Evolutionary conservation across 768 basidiomycete genomes (phyloP).

Genomic region (Calocera viscosa): DNA sequence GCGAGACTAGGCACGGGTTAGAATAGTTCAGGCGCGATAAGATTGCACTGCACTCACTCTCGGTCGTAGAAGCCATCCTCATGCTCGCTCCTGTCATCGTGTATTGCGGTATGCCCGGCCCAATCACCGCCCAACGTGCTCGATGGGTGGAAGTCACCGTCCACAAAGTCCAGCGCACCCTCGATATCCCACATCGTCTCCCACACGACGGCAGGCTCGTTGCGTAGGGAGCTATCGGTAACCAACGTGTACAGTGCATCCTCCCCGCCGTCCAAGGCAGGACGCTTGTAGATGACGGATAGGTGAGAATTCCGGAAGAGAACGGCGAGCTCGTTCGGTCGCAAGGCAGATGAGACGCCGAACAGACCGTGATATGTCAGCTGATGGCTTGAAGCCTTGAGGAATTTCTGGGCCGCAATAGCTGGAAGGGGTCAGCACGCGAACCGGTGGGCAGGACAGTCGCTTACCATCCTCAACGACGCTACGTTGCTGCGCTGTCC

Average conservation of each 20-base stretch:
- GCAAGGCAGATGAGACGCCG: constrained; percentile 44
- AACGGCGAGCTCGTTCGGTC: constrained; percentile 55
- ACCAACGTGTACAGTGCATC: constrained; percentile 64
- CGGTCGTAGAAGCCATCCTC: background rate
- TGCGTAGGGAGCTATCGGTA: constrained; percentile 69
- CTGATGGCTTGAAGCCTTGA: constrained; percentile 64
- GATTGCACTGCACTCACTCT: background rate
- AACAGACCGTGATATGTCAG: constrained; percentile 75
- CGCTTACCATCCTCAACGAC: constrained; percentile 61
- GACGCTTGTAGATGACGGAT: constrained; percentile 64
- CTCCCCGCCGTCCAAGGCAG: constrained; percentile 22
- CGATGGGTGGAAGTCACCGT: constrained; percentile 50
- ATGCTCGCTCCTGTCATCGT: constrained; percentile 26
- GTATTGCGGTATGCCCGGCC: constrained; percentile 52
- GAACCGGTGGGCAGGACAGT: background rate
- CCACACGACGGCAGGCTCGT: constrained; percentile 76
- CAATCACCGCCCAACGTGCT: constrained; percentile 70
- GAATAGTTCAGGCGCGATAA: background rate
- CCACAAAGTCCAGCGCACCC: constrained; percentile 67
- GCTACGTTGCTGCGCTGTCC: constrained; percentile 41
- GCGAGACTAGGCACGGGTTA: constrained; percentile 36
- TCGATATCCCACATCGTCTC: constrained; percentile 83
- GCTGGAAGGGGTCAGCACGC: constrained; percentile 34
- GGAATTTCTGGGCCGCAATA: constrained; percentile 32
- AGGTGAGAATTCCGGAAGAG: constrained; percentile 87